Base-by-base conservation (phyloP, 768 basidiomycete species). In the Agaricus sinodeliciosus region DNA sequence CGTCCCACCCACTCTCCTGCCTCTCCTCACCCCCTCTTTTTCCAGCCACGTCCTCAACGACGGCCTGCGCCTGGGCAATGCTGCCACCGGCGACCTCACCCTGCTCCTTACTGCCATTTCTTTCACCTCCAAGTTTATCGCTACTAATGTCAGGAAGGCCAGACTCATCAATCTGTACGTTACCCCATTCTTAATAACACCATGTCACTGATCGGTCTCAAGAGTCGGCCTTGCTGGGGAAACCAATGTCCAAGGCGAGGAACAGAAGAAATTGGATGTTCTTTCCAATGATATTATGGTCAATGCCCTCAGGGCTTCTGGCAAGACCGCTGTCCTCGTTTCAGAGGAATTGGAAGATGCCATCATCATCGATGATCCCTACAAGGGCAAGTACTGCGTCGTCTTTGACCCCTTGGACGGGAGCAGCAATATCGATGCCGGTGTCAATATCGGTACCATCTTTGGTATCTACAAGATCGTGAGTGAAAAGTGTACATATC, bases 211-310 rank as follows among this genome's bases (percentile, higher is more conserved):
- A 31, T 31, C 11, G 8, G 31, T 35, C 22, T 37, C n/a, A 63
- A 95, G 94, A n/a, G 87, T 99, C 59, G 96, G 96, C 28, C 78
- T 95, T 18, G 96, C 96, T 13, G 96, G 96, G 13, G 93, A 94
- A 65, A 90, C 90, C 25, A 99, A 99, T 65, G 87, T 94, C 7
- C 92, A 94, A 70, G 96, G 96, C 18, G 96, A 98, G 68, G 96
- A 98, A 65, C 96, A 99, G 78, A 99, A 99, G 79, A 99, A 99
- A 72, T 79, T 99, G 49, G 94, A 96, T 64, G 86, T 96, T n/a
- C 76, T 96, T 28, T 89, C 93, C 12, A 97, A 99, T 67, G 94
- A 99, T 67, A 99, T 99, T 78, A 98, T 99, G 96, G 81, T 98
- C 62, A 97, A 97, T 64, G 87, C 94, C 43, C 81, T 99, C 31